These are phyloP conservation scores for Mimosa bimucronata DNA, from an alignment of 306 rosid species.

Conservation along the genomic window DNA sequence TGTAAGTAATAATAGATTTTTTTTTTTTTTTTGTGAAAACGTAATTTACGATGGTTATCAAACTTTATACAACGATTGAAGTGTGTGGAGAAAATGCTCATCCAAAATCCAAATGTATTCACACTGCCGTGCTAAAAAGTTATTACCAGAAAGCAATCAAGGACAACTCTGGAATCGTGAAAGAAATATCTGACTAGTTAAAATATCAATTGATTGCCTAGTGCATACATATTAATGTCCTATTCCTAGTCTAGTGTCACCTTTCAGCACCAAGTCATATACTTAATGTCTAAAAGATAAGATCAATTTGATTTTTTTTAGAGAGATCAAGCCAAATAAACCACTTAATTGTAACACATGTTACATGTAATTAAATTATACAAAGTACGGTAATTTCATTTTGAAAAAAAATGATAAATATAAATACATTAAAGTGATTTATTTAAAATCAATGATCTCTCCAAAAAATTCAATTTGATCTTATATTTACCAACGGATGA, in stretches of 20 bases:
- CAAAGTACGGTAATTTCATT: no score
- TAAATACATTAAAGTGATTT: no score
- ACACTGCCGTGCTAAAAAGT: background rate
- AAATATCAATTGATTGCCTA: background rate
- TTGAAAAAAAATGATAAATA: no score
- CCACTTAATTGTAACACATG: no score
- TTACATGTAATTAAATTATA: no score
- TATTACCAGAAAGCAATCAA: background rate
- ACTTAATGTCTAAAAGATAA: no score
- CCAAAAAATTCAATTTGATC: no score
- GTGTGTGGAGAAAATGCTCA: background rate
- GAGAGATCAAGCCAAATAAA: no score
- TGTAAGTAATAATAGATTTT: background rate
- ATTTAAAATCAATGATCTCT: no score
- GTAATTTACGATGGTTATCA: background rate
- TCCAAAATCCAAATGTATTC: background rate
- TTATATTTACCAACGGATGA: no score
- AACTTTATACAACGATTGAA: background rate
- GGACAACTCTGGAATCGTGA: background rate
- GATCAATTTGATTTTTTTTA: no score
- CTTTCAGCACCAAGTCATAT: background rate
- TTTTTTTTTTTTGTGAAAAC: no score
- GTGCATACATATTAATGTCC: background rate
- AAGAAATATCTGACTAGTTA: background rate
- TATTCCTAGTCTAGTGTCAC: slow-evolving; percentile 9